Conservation (phyloP, 2,329 filamentous ascomycete genomes). For the Tolypocladium pustulatum region DNA sequence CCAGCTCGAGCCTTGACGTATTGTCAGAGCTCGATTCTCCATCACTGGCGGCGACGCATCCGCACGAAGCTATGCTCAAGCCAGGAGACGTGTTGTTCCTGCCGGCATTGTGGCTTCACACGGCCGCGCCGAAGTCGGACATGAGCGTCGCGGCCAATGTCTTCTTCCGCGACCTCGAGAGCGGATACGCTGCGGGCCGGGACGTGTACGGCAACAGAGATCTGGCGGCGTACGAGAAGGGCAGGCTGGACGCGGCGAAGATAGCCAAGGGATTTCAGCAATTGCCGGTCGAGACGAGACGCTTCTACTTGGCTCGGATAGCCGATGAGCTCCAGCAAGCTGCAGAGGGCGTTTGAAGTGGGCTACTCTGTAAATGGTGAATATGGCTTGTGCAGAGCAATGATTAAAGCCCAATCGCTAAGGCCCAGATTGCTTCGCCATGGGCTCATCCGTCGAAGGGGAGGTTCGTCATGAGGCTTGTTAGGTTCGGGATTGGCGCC, state of each 20-base stretch:
- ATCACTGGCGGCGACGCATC: slow-evolving; percentile 40
- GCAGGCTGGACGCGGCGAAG: slow-evolving; percentile 58
- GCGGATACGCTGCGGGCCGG: slow-evolving; percentile 59
- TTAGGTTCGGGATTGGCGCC: background rate
- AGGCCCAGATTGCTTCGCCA: background rate
- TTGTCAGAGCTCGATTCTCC: slow-evolving; percentile 39
- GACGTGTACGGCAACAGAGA: slow-evolving; percentile 88
- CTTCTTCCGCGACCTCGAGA: slow-evolving; percentile 66
- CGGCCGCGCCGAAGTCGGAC: slow-evolving; percentile 47
- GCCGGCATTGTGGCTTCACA: slow-evolving; percentile 77
- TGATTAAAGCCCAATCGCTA: background rate
- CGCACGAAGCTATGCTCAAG: slow-evolving; percentile 53
- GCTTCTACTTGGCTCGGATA: slow-evolving; percentile 66
- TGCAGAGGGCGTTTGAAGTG: slow-evolving; percentile 6
- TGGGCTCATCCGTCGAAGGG: background rate
- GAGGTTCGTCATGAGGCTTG: background rate
- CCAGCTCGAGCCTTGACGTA: slow-evolving; percentile 68
- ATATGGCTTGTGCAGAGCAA: background rate
- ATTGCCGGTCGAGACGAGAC: slow-evolving; percentile 54
- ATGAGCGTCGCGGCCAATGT: slow-evolving; percentile 77
- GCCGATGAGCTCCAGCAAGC: slow-evolving; percentile 49
- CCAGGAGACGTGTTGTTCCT: slow-evolving; percentile 73
- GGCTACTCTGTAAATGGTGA: background rate
- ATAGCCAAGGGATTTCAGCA: slow-evolving; percentile 54
- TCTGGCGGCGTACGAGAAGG: slow-evolving; percentile 74